These are phyloP conservation scores for Zymoseptoria ardabiliae DNA, from an alignment of 2,329 filamentous ascomycete genomes.

Conservation along the genomic window DNA sequence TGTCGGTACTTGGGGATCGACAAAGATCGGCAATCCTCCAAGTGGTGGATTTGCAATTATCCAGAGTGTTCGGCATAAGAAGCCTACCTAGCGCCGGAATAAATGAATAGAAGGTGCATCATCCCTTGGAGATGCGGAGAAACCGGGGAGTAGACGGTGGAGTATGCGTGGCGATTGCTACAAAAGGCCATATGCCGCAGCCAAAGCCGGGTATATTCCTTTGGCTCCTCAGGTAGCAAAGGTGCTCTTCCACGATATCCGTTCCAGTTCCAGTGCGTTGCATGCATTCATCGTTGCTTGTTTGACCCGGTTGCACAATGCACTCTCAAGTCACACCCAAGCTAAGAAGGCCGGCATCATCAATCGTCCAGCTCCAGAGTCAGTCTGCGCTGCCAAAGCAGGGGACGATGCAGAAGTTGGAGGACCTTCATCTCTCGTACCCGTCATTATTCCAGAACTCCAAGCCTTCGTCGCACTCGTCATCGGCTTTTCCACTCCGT, in stretches of 20 bases:
- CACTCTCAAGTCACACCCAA: background rate
- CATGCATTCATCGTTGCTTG: background rate
- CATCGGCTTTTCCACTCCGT: background rate
- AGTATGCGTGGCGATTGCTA: background rate
- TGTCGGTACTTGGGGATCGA: background rate
- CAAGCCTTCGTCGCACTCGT: background rate
- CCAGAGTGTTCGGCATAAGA: background rate
- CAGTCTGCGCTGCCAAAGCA: background rate
- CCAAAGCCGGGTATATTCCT: too few relatives aligned
- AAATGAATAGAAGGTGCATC: background rate
- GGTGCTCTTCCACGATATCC: too few relatives aligned
- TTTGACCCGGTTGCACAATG: background rate
- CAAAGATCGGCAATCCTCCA: background rate
- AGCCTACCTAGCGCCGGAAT: background rate
- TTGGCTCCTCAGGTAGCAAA: too few relatives aligned
- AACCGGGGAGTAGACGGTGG: background rate
- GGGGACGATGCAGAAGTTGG: background rate
- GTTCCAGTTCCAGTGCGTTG: background rate
- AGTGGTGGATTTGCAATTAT: background rate
- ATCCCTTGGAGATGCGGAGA: background rate
- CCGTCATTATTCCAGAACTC: background rate
- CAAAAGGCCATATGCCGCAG: background rate
- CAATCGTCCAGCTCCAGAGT: background rate
- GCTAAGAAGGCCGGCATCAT: background rate
- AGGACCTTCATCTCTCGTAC: background rate